Conservation (phyloP, 2,329 filamentous ascomycete species). For the Lasiodiplodia sp. region DNA sequence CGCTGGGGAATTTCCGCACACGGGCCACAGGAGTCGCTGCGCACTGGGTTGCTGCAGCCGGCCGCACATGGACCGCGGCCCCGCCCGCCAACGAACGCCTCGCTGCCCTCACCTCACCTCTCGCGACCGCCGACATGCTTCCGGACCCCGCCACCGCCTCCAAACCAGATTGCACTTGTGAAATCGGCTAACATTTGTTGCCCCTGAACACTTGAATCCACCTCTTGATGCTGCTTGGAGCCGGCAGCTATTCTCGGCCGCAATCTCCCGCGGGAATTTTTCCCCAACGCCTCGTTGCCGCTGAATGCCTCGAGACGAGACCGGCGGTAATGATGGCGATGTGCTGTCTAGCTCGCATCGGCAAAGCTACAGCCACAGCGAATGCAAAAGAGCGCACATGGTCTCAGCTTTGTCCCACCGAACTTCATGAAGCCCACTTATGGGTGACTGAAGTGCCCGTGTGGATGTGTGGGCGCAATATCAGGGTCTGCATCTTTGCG, state of each 20-base stretch:
- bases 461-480: too few relatives aligned
- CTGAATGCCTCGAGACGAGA: constrained; percentile 34
- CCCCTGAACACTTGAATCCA: too few relatives aligned
- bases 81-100: constrained; percentile 6
- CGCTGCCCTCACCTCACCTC: constrained; percentile 47
- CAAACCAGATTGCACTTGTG: neutral
- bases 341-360: too few relatives aligned
- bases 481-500: too few relatives aligned
- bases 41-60: constrained; percentile 38
- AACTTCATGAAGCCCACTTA: too few relatives aligned
- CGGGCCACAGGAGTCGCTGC: constrained; percentile 38
- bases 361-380: neutral
- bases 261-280: too few relatives aligned
- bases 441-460: too few relatives aligned
- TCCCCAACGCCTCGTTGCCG: constrained; percentile 62
- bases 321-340: too few relatives aligned
- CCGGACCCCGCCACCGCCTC: constrained; percentile 58
- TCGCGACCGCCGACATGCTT: constrained; percentile 48
- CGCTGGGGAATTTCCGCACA: constrained; percentile 40
- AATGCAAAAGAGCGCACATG: neutral
- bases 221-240: too few relatives aligned
- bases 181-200: too few relatives aligned
- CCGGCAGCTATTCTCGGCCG: too few relatives aligned
- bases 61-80: constrained; percentile 41
- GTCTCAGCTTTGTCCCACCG: too few relatives aligned